A percentile compares a stretch with the other conserved stretches of the same genome.
Evolutionary conservation across 208 protist genomes (phyloP).

Genomic region (Giardia duodenalis): DNA sequence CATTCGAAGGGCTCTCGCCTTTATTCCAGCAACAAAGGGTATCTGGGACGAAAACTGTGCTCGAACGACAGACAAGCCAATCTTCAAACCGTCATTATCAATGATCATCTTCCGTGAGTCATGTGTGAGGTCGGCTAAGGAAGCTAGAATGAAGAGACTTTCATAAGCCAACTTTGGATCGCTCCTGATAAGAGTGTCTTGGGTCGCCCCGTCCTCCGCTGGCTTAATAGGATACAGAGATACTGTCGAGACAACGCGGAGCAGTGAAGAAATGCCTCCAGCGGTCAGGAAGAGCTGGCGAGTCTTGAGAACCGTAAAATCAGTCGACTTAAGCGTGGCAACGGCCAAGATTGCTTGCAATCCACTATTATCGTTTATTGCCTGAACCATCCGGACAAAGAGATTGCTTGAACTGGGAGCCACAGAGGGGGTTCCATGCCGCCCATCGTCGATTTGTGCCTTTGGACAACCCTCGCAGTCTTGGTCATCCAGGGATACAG

Average conservation of each 20-base stretch:
- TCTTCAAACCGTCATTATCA: neutral
- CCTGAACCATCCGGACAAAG: neutral
- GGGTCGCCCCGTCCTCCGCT: neutral
- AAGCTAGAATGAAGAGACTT: neutral
- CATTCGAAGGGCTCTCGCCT: neutral
- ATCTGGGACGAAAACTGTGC: neutral
- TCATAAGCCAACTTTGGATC: conserved; percentile 23
- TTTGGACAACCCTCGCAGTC: neutral
- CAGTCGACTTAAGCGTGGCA: conserved; percentile 5
- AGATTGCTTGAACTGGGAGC: neutral
- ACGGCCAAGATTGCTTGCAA: neutral
- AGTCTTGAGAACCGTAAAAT: neutral
- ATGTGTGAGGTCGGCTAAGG: neutral
- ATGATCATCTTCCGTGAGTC: neutral
- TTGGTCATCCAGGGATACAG: neutral
- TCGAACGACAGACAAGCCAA: neutral
- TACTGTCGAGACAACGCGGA: neutral
- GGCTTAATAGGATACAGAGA: neutral
- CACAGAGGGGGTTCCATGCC: neutral
- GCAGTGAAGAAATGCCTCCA: neutral
- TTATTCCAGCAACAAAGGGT: neutral
- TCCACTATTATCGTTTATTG: neutral
- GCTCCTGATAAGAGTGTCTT: neutral
- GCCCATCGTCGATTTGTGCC: neutral
- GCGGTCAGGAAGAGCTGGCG: neutral